phyloP scores from a whole-genome alignment of 441 rosid genomes.

The Hura crepitans region DNA sequence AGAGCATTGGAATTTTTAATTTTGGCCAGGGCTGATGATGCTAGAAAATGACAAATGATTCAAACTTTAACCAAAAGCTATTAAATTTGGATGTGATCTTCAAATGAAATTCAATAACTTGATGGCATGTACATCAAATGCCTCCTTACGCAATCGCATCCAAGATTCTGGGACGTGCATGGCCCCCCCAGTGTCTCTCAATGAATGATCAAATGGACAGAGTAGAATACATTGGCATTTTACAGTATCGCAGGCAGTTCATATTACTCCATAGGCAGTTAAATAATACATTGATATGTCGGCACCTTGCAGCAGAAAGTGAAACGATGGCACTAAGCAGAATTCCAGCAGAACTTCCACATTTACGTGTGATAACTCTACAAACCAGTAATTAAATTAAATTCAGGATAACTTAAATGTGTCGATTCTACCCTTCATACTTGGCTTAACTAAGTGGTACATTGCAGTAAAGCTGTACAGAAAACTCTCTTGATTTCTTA shows the following conservation, averaged over 20 bases:
- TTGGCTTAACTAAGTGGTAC: conserved; percentile 1
- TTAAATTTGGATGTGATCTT: no score
- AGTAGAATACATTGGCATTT: background rate
- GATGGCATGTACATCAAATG: no score
- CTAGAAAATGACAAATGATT: no score
- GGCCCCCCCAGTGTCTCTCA: no score
- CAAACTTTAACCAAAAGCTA: no score
- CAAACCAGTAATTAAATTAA: background rate
- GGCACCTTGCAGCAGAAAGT: background rate
- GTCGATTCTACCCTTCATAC: background rate
- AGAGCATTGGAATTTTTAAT: no score
- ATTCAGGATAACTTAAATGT: background rate
- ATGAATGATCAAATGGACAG: background rate
- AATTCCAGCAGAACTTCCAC: background rate
- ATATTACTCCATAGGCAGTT: background rate
- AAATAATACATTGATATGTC: no score
- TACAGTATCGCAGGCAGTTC: background rate
- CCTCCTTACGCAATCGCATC: no score
- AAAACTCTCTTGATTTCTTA: background rate
- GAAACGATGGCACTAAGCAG: background rate
- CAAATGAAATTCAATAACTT: no score
- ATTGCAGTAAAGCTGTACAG: conserved; percentile 15
- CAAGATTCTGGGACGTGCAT: no score
- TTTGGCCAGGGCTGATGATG: no score
- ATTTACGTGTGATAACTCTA: background rate